A percentile compares a stretch with the other conserved stretches of the same genome.
Evolutionary conservation across 345 rosid genomes (phyloP).

Genomic region (Salix suchowensis): DNA sequence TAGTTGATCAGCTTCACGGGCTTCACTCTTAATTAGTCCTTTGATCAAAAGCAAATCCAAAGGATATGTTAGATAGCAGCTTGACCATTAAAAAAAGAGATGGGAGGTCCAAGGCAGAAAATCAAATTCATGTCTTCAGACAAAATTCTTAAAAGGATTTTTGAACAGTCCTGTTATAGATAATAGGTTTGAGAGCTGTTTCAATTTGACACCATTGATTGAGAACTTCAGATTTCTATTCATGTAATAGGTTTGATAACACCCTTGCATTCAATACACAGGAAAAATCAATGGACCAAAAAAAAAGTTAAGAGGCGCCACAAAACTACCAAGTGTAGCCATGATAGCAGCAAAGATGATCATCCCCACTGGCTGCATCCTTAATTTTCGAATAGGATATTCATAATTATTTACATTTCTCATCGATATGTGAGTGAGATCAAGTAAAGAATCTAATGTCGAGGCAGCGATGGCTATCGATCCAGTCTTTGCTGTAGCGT

Average conservation of each 20-base stretch:
- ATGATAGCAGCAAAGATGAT: constrained; percentile 85
- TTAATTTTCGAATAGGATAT: constrained; percentile 91
- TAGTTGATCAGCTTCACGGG: constrained; percentile 39
- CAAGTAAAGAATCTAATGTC: constrained; percentile 87
- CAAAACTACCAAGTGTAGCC: constrained; percentile 83
- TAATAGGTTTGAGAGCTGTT: too few species aligned
- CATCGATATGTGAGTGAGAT: constrained; percentile 85
- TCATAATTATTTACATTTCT: constrained; percentile 71
- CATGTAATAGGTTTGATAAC: too few species aligned
- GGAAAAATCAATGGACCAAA: background rate
- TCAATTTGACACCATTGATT: too few species aligned
- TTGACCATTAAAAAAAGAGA: constrained; percentile 9
- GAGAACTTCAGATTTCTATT: too few species aligned
- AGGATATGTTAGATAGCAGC: constrained; percentile 27
- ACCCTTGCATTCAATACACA: background rate
- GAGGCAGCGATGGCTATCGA: constrained; percentile 96
- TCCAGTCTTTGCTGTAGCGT: constrained; percentile 81
- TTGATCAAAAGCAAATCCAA: constrained; percentile 15
- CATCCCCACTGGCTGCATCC: constrained; percentile 93
- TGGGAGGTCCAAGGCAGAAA: too few species aligned
- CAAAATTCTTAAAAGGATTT: too few species aligned
- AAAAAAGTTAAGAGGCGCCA: background rate
- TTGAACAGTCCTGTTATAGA: too few species aligned
- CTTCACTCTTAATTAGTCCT: constrained; percentile 40
- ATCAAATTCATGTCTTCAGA: too few species aligned